These are phyloP conservation scores for Dioscorea dumetorum DNA, from an alignment of 106 monocot genomes.

Conservation along the genomic window DNA sequence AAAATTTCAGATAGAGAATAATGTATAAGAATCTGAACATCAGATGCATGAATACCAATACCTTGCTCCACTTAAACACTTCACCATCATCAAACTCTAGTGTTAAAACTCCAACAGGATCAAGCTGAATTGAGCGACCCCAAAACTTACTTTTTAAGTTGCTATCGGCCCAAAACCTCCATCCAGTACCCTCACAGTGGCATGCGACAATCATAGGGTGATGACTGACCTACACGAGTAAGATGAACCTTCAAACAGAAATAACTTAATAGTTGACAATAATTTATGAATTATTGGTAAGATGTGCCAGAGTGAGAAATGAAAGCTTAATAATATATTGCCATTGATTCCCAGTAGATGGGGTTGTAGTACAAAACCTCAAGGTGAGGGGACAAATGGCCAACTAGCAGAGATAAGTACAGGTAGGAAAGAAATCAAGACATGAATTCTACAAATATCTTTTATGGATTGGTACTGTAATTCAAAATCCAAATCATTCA, in stretches of 20 bases:
- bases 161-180: constrained; percentile 93
- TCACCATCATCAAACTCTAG: constrained; percentile 99
- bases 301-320: background rate
- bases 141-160: constrained; percentile 97
- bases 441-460: background rate
- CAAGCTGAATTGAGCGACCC: constrained; percentile 97
- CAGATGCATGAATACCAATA: constrained; percentile 7
- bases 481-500: no score
- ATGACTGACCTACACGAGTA: constrained; percentile 75
- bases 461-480: no score
- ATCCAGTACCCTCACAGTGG: constrained; percentile 97
- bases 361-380: no score
- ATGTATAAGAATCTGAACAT: background rate
- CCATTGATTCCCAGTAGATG: no score
- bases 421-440: background rate
- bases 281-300: background rate
- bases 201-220: constrained; percentile 98
- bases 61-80: constrained; percentile 98
- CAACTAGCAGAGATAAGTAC: no score
- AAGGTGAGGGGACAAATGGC: no score
- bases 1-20: constrained; percentile 5
- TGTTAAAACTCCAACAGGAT: constrained; percentile 88
- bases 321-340: background rate
- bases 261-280: background rate
- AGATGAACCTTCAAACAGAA: background rate